Conservation (phyloP, 768 basidiomycete genomes). For the Serendipita indica region DNA sequence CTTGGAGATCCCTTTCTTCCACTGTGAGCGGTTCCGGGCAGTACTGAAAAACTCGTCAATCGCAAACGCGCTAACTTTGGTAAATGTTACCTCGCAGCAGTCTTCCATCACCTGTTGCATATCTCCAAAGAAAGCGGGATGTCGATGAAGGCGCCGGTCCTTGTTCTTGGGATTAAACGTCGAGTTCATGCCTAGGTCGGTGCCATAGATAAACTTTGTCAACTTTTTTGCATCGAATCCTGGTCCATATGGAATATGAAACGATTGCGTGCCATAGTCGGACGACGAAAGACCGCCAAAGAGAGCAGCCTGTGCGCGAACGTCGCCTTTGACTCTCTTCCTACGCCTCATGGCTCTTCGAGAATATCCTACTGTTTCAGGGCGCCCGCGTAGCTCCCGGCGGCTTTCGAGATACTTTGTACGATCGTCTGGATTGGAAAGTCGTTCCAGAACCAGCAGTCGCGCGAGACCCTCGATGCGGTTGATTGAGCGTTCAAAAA, state of each 20-base stretch:
- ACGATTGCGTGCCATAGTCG: constrained; percentile 38
- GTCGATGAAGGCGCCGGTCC: constrained; percentile 41
- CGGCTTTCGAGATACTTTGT: constrained; percentile 34
- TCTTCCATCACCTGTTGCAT: constrained; percentile 43
- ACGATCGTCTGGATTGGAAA: constrained; percentile 32
- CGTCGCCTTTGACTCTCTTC: constrained; percentile 38
- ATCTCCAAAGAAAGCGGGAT: constrained; percentile 48
- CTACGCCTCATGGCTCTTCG: constrained; percentile 22
- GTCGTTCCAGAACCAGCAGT: constrained; percentile 45
- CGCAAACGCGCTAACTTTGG: not conserved
- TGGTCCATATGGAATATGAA: constrained; percentile 49
- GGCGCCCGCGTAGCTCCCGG: constrained; percentile 36
- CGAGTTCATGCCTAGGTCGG: constrained; percentile 30
- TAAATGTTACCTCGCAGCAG: constrained; percentile 37
- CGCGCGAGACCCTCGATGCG: constrained; percentile 46
- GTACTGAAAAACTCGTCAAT: constrained; percentile 21
- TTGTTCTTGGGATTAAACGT: constrained; percentile 53
- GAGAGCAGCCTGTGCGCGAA: constrained; percentile 31
- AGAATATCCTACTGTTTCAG: constrained; percentile 20
- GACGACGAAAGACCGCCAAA: constrained; percentile 35
- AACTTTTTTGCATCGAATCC: constrained; percentile 43
- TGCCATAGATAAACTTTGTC: constrained; percentile 42
- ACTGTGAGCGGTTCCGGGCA: constrained; percentile 42
- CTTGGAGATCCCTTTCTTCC: constrained; percentile 38
- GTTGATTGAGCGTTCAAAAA: constrained; percentile 43